Percentiles rank a stretch among this genome's conserved stretches.
Evolutionary conservation across 805 yeast genomes (phyloP).

Genomic region (Wickerhamomyces silvicola): DNA sequence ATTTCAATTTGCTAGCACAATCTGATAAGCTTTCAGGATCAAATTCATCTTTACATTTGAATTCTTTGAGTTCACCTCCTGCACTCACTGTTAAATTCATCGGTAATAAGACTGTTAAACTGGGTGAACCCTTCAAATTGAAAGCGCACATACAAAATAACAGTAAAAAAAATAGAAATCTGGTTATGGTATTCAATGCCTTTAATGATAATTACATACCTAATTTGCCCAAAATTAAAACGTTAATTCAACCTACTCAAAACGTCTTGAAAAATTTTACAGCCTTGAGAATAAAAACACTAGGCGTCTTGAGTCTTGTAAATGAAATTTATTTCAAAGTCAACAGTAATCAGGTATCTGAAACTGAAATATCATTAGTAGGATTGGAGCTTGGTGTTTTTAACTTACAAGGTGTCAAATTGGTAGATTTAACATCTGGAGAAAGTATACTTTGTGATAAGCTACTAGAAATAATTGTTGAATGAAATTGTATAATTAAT

Average conservation of each 20-base stretch:
- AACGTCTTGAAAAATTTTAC: constrained; percentile 30
- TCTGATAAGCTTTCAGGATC: constrained; percentile 5
- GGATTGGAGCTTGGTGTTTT: constrained; percentile 63
- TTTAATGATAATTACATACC: constrained; percentile 15
- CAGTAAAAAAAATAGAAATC: constrained; percentile 41
- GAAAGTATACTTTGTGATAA: constrained; percentile 68
- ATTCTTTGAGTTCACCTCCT: constrained; percentile 13
- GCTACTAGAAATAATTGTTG: constrained; percentile 57
- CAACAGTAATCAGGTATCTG: constrained; percentile 56
- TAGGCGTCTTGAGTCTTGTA: constrained; percentile 56
- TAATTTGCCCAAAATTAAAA: constrained; percentile 19
- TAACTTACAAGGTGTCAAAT: constrained; percentile 55
- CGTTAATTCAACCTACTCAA: constrained; percentile 16
- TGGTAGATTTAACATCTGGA: constrained; percentile 57
- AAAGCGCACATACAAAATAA: constrained; percentile 59
- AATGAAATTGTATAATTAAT: constrained; percentile 4
- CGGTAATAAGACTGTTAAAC: constrained; percentile 53
- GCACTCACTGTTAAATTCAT: constrained; percentile 46
- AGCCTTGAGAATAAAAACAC: constrained; percentile 32
- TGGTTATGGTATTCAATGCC: constrained; percentile 38
- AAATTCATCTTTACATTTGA: constrained; percentile 2
- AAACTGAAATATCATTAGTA: constrained; percentile 52
- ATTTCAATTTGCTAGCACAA: constrained; percentile 6
- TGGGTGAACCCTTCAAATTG: constrained; percentile 61
- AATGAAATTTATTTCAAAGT: constrained; percentile 59